A percentile compares a stretch with the other conserved stretches of the same genome.
Evolutionary conservation across 495 filamentous ascomycete species (phyloP).

Genomic region (Neurospora intermedia): DNA sequence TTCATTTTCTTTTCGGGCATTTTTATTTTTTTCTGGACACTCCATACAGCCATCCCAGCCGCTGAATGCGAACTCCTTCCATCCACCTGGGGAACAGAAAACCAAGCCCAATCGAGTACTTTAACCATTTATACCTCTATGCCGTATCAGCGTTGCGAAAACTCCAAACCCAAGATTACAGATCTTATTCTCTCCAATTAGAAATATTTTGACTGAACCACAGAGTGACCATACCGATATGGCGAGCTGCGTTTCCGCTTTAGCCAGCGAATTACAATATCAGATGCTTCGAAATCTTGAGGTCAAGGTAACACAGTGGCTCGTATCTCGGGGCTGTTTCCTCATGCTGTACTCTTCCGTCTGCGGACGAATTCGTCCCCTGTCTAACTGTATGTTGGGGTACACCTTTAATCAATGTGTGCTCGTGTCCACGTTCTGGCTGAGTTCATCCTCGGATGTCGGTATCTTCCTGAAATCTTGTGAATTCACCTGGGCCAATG

Average conservation of each 20-base stretch:
- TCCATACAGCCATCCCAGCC: neutral
- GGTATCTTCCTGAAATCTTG: neutral
- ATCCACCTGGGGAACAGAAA: neutral
- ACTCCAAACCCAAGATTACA: neutral
- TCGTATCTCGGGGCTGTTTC: neutral
- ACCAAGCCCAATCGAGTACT: neutral
- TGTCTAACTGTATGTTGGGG: neutral
- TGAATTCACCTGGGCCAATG: neutral
- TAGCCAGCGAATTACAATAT: neutral
- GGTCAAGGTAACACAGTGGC: neutral
- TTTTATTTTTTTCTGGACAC: neutral
- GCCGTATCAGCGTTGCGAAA: neutral
- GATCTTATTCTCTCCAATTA: neutral
- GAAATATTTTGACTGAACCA: neutral
- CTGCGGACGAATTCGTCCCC: neutral
- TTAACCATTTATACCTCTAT: neutral
- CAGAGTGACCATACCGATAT: neutral
- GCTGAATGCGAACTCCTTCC: neutral
- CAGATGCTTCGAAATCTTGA: neutral
- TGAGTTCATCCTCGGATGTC: neutral
- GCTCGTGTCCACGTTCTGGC: neutral
- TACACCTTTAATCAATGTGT: neutral
- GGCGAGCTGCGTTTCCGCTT: neutral
- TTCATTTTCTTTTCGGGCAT: neutral
- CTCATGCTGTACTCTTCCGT: neutral